Percentiles rank a stretch among this genome's conserved stretches.
Conservation (phyloP, 495 filamentous ascomycete species). For the Talaromyces nanjingensis region DNA sequence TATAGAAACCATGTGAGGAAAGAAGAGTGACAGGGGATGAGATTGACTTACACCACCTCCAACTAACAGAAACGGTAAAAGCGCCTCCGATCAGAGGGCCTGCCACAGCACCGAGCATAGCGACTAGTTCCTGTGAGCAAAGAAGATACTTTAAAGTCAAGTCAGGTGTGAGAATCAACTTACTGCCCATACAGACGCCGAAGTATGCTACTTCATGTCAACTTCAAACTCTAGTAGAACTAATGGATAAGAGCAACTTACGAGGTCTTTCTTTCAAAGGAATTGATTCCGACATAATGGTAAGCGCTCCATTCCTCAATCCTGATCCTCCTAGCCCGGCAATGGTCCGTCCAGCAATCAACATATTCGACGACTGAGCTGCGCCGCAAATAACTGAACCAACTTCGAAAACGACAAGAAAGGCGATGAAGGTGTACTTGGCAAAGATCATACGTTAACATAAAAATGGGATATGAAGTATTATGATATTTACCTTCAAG, state of each 20-base stretch:
- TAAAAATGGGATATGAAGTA: background rate
- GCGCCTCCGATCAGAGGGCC: constrained; percentile 50
- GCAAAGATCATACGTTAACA: constrained; percentile 7
- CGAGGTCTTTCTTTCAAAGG: background rate
- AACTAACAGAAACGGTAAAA: constrained; percentile 40
- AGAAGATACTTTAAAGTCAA: background rate
- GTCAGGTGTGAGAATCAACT: no score
- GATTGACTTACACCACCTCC: constrained; percentile 37
- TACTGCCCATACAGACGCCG: no score
- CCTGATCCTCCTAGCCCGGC: constrained; percentile 16
- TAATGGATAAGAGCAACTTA: background rate
- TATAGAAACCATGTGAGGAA: constrained; percentile 9
- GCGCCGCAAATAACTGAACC: constrained; percentile 13
- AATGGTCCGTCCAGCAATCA: constrained; percentile 16
- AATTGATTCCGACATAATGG: constrained; percentile 6
- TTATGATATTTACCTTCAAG: constrained; percentile 19
- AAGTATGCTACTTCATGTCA: no score
- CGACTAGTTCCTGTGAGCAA: constrained; percentile 9
- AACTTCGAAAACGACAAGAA: constrained; percentile 16
- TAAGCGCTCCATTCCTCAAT: constrained; percentile 16
- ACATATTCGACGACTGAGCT: constrained; percentile 12
- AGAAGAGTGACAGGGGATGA: background rate
- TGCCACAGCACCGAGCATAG: constrained; percentile 22
- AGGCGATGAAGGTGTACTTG: constrained; percentile 20
- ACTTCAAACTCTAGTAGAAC: no score